Evolutionary conservation across 768 basidiomycete species (phyloP).

Genomic region (Porphyrellus cyaneotinctus): DNA sequence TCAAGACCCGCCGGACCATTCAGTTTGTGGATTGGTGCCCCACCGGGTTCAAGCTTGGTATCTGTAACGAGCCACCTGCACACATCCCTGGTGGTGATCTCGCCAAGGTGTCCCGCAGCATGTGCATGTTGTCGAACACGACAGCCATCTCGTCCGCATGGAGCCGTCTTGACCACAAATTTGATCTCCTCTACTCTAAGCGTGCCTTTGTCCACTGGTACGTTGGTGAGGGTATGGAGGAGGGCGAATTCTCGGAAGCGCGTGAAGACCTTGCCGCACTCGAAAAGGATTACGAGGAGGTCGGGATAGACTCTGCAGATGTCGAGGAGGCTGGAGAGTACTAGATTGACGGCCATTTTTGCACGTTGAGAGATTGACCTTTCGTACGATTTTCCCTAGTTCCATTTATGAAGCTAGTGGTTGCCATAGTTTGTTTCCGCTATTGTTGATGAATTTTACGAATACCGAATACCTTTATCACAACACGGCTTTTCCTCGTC

Average conservation of each 20-base stretch:
- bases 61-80: constrained; percentile 76
- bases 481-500: neutral
- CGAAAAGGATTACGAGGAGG: constrained; percentile 95
- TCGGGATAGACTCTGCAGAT: constrained; percentile 52
- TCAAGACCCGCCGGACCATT: constrained; percentile 77
- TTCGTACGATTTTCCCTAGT: constrained; percentile 21
- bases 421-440: constrained; percentile 28
- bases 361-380: constrained; percentile 9
- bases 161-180: constrained; percentile 74
- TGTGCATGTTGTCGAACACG: constrained; percentile 79
- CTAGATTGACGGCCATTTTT: constrained; percentile 22
- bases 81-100: constrained; percentile 73
- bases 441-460: constrained; percentile 34
- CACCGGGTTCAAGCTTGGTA: constrained; percentile 75
- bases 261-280: constrained; percentile 99
- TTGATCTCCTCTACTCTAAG: constrained; percentile 73
- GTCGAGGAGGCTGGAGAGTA: constrained; percentile 50
- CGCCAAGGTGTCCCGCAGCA: constrained; percentile 68
- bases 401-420: constrained; percentile 27
- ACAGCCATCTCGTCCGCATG: constrained; percentile 70
- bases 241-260: constrained; percentile 98
- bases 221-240: constrained; percentile 77
- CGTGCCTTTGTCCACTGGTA: constrained; percentile 58
- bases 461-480: constrained; percentile 13
- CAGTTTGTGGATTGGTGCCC: constrained; percentile 79